Percentiles rank a stretch among this genome's conserved stretches.
Conservation (phyloP, 805 yeast species). For the Sporopachydermia quercuum region DNA sequence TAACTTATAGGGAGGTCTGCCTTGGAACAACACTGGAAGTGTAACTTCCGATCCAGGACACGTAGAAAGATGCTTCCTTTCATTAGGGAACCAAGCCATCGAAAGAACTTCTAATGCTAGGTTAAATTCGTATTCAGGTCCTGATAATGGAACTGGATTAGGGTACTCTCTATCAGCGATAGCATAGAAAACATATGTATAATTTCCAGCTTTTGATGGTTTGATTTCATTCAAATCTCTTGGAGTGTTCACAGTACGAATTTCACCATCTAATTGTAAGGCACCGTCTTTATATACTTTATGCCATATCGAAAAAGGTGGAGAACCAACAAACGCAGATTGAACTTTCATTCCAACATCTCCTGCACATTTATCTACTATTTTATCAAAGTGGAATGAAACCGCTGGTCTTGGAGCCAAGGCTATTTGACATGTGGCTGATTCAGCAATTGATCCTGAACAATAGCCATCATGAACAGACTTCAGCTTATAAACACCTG, state of each 20-base stretch:
- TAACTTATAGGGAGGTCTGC: slow-evolving; percentile 67
- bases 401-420: slow-evolving; percentile 40
- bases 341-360: slow-evolving; percentile 74
- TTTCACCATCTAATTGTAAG: slow-evolving; percentile 16
- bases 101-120: slow-evolving; percentile 21
- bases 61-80: slow-evolving; percentile 15
- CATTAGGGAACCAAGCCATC: slow-evolving; percentile 21
- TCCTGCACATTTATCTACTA: slow-evolving; percentile 83
- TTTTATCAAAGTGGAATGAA: slow-evolving; percentile 31
- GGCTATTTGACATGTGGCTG: slow-evolving; percentile 38
- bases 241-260: slow-evolving; percentile 16
- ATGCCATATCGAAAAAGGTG: slow-evolving; percentile 66
- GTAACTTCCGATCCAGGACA: slow-evolving; percentile 32
- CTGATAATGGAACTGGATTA: slow-evolving; percentile 20
- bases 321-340: slow-evolving; percentile 53
- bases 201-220: slow-evolving; percentile 73
- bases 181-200: slow-evolving; percentile 52
- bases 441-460: slow-evolving; percentile 46
- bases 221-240: slow-evolving; percentile 48
- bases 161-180: slow-evolving; percentile 31
- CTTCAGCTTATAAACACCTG: slow-evolving; percentile 53
- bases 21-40: slow-evolving; percentile 50
- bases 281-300: slow-evolving; percentile 28
- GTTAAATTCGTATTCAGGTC: slow-evolving; percentile 11
- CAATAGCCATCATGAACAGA: slow-evolving; percentile 48